Evolutionary conservation across 352 stramenopile genomes (phyloP).

Genomic region (Globisporangium paroecandrum): DNA sequence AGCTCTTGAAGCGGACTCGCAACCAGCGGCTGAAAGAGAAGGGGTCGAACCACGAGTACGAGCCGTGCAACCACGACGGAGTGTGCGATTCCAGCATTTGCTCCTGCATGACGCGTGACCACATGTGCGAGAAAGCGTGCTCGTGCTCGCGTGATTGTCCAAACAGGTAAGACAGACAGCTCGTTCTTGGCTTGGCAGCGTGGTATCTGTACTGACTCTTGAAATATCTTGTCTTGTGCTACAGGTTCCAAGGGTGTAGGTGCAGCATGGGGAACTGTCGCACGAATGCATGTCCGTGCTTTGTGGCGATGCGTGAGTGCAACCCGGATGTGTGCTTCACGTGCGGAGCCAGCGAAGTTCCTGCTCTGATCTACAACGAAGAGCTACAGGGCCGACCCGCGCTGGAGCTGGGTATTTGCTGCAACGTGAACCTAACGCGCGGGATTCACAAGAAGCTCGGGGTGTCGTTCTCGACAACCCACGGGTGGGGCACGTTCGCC

Average conservation of each 20-base stretch:
- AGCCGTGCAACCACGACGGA: constrained; percentile 78
- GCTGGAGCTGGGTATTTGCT: constrained; percentile 57
- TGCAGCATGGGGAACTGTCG: constrained; percentile 58
- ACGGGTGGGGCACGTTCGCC: constrained; percentile 65
- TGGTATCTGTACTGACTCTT: not conserved
- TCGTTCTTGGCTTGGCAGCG: not conserved
- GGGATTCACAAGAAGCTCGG: constrained; percentile 59
- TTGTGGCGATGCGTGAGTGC: constrained; percentile 54
- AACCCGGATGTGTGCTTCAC: constrained; percentile 53
- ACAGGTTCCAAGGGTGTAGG: constrained; percentile 46
- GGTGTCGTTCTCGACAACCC: constrained; percentile 53
- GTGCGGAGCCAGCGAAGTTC: constrained; percentile 56
- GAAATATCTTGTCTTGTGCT: not conserved
- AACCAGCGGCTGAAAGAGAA: constrained; percentile 68
- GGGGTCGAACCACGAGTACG: constrained; percentile 63
- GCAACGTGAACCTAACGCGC: constrained; percentile 63
- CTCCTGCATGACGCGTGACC: constrained; percentile 74
- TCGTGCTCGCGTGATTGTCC: constrained; percentile 75
- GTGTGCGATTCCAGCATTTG: constrained; percentile 48
- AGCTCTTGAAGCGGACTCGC: constrained; percentile 56
- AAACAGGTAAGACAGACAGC: constrained; percentile 43
- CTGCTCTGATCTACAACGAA: constrained; percentile 39
- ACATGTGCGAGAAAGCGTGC: constrained; percentile 81
- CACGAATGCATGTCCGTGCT: constrained; percentile 63
- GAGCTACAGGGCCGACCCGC: constrained; percentile 23